Evolutionary conservation across 495 filamentous ascomycete genomes (phyloP), one percentile per base, ranked within the genome.

Genomic region (Penicillium diatomitis): DNA sequence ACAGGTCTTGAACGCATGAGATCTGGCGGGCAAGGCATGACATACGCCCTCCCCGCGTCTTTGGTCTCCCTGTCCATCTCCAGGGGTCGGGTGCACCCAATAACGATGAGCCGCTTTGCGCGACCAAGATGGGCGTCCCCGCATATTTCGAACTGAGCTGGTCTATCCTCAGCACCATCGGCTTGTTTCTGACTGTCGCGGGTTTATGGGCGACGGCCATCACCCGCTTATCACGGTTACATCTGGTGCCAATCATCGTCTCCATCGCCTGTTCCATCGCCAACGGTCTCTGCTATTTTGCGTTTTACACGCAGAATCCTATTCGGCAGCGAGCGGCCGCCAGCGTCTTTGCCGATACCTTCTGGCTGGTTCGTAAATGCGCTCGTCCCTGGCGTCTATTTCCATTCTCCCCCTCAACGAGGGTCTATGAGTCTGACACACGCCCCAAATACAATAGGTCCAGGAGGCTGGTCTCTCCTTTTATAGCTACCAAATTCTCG

Each of bases 71-170:
- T 20, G 2, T 2, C 20, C 20, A 20, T 20, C 20, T 20, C 20
- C 20, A 20, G 20, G 20, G 1, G 20, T 20, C 20, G 20, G 1
- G 20, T 20, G 20, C 20, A 2, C 20, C 20, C 20, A 20, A 20
- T 20, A 20, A 42, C 40, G 40, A 42, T 42, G 40, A 9, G 40
- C 40, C 7, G 40, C 28, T 30, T 30, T 10, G 3, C 40, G 29
- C 40, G 40, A 42, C 40, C 28, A 30, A 42, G 6, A 42, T 42
- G 40, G 38, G 38, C 38, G 40, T 42, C 40, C 8, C 40, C 40
- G 40, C 40, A 42, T 42, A 42, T 42, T 42, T 31, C 40, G 40
- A 42, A 30, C 40, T 42, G 6, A 32, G 40, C 40, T 42, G 40
- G 40, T 42, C 40, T 4, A 42, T 42, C 10, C 40, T 42, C 5